Conservation (phyloP, 2,329 filamentous ascomycete species). For the Paecilomyces dactylethromorphus region DNA sequence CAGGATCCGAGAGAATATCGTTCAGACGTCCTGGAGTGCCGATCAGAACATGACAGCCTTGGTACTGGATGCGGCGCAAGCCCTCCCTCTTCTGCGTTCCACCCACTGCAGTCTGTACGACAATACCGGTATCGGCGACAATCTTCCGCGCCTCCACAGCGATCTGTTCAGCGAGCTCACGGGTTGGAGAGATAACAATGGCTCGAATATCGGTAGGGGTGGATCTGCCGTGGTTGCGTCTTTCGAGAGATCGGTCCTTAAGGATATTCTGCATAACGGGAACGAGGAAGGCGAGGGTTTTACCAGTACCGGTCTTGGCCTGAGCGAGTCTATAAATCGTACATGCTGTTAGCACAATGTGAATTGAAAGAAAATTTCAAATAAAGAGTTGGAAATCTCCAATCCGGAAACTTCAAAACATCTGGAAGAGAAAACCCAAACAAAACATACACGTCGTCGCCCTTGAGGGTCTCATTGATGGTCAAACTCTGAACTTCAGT, state of each 20-base stretch:
- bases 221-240: conserved; percentile 6
- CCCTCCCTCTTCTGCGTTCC: conserved; percentile 71
- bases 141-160: conserved; percentile 67
- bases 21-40: conserved; percentile 83
- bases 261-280: conserved; percentile 79
- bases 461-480: conserved; percentile 71
- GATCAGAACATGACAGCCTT: conserved; percentile 84
- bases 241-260: conserved; percentile 53
- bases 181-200: conserved; percentile 56
- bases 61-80: conserved; percentile 58
- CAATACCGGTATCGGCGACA: conserved; percentile 57
- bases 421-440: conserved; percentile 2
- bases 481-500: conserved; percentile 86
- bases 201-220: conserved; percentile 48
- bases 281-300: conserved; percentile 88
- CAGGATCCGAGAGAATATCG: conserved; percentile 67
- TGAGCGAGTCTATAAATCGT: conserved; percentile 64
- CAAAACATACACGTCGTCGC: conserved; percentile 68
- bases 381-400: neutral
- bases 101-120: conserved; percentile 76
- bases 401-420: neutral
- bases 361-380: neutral
- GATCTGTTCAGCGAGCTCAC: conserved; percentile 60
- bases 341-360: conserved; percentile 13
- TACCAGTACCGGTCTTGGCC: conserved; percentile 94